These are phyloP conservation scores for Ploettnerulaceae sp. DNA, from an alignment of 2,329 filamentous ascomycete genomes.

Conservation along the genomic window DNA sequence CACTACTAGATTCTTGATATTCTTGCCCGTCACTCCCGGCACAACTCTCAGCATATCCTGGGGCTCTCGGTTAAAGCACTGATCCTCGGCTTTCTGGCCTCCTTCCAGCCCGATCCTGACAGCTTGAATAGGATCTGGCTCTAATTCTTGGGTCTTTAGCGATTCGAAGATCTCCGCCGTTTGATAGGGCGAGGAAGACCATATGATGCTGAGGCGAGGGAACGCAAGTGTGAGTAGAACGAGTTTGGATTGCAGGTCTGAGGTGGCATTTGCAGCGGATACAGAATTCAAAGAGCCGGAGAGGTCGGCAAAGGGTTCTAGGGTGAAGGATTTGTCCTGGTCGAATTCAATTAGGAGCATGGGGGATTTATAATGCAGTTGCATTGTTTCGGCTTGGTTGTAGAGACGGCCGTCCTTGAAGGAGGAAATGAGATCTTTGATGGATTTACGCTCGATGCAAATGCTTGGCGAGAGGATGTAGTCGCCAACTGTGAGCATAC, in stretches of 20 bases:
- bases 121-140: slow-evolving; percentile 85
- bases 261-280: slow-evolving; percentile 54
- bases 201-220: slow-evolving; percentile 83
- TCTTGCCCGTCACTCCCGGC: slow-evolving; percentile 78
- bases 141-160: slow-evolving; percentile 81
- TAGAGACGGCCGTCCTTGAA: slow-evolving; percentile 90
- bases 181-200: slow-evolving; percentile 89
- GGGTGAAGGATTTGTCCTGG: slow-evolving; percentile 92
- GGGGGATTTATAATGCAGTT: slow-evolving; percentile 81
- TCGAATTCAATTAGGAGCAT: slow-evolving; percentile 98
- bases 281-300: slow-evolving; percentile 58
- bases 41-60: slow-evolving; percentile 86
- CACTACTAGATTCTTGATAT: slow-evolving; percentile 65
- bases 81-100: slow-evolving; percentile 56
- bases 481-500: slow-evolving; percentile 93
- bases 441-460: slow-evolving; percentile 90
- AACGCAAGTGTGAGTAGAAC: slow-evolving; percentile 91
- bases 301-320: slow-evolving; percentile 72
- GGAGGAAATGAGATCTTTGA: slow-evolving; percentile 85
- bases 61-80: slow-evolving; percentile 76
- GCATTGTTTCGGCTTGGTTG: slow-evolving; percentile 90
- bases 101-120: slow-evolving; percentile 75
- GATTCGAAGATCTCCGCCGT: slow-evolving; percentile 96
- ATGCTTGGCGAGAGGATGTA: slow-evolving; percentile 90
- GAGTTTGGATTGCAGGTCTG: slow-evolving; percentile 85